Evolutionary conservation across 2,329 filamentous ascomycete species (phyloP).

Genomic region (Alternaria burnsii): DNA sequence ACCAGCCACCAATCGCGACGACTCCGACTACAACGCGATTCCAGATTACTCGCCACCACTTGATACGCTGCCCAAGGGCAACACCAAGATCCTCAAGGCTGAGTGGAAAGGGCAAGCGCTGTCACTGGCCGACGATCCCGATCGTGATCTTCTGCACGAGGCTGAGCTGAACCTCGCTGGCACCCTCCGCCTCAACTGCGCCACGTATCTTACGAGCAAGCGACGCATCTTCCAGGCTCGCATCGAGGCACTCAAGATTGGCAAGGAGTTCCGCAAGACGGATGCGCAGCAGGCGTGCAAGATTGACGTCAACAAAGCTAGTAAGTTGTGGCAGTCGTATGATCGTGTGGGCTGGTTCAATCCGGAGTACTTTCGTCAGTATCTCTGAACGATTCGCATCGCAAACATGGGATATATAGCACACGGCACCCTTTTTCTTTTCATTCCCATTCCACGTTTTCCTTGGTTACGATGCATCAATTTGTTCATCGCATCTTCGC

Average conservation of each 20-base stretch:
- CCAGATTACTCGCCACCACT: constrained; percentile 77
- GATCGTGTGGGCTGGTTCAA: constrained; percentile 87
- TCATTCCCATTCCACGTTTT: neutral
- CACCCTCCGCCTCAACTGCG: constrained; percentile 82
- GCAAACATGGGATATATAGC: neutral
- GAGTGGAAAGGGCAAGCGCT: constrained; percentile 87
- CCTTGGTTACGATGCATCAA: constrained; percentile 22
- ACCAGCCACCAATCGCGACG: constrained; percentile 73
- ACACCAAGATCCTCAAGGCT: constrained; percentile 77
- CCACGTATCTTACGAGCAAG: constrained; percentile 91
- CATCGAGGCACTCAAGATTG: constrained; percentile 69
- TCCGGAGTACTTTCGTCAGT: constrained; percentile 58
- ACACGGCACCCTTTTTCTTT: neutral
- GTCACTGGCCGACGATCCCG: constrained; percentile 71
- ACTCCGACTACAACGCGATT: constrained; percentile 79
- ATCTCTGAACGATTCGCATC: constrained; percentile 40
- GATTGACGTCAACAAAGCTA: constrained; percentile 98
- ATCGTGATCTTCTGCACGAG: constrained; percentile 74
- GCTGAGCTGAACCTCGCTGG: constrained; percentile 81
- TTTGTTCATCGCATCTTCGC: constrained; percentile 38
- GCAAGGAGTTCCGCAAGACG: constrained; percentile 92
- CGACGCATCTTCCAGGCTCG: constrained; percentile 85
- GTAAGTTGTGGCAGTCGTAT: constrained; percentile 88
- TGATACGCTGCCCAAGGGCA: constrained; percentile 67
- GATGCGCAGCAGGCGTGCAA: constrained; percentile 97